Conservation (phyloP, 352 stramenopile species). For the Blastocystis sp. region DNA sequence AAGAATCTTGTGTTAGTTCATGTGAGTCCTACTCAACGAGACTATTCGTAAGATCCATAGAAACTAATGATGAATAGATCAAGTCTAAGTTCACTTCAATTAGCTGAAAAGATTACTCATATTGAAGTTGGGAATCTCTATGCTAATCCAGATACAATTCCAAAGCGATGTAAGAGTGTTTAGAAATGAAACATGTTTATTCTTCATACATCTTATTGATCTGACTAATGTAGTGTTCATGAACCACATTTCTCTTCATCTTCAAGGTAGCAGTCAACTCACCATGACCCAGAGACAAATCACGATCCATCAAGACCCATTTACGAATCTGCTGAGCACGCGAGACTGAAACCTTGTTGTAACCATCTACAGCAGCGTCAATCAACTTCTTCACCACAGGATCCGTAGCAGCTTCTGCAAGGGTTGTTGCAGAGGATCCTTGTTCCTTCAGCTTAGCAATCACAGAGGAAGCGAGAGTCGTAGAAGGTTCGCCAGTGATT, state of each 20-base stretch:
- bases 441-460: conserved; percentile 64
- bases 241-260: conserved; percentile 83
- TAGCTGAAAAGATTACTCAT: conserved; percentile 20
- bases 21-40: conserved; percentile 33
- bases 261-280: conserved; percentile 91
- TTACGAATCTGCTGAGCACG: conserved; percentile 72
- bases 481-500: conserved; percentile 71
- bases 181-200: conserved; percentile 28
- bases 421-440: conserved; percentile 72
- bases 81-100: conserved; percentile 24
- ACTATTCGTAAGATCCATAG: background rate
- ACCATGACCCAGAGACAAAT: conserved; percentile 80
- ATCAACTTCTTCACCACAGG: conserved; percentile 75
- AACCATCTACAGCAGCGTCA: conserved; percentile 69
- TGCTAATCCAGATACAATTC: background rate
- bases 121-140: background rate
- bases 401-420: conserved; percentile 71
- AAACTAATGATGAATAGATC: background rate
- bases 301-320: conserved; percentile 76
- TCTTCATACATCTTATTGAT: conserved; percentile 80
- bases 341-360: conserved; percentile 64
- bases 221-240: conserved; percentile 80
- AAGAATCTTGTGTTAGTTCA: conserved; percentile 63
- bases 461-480: conserved; percentile 68
- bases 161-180: background rate